Evolutionary conservation across 495 filamentous ascomycete species (phyloP), one percentile per base, ranked within the genome.

Genomic region (Penicillium daleae): DNA sequence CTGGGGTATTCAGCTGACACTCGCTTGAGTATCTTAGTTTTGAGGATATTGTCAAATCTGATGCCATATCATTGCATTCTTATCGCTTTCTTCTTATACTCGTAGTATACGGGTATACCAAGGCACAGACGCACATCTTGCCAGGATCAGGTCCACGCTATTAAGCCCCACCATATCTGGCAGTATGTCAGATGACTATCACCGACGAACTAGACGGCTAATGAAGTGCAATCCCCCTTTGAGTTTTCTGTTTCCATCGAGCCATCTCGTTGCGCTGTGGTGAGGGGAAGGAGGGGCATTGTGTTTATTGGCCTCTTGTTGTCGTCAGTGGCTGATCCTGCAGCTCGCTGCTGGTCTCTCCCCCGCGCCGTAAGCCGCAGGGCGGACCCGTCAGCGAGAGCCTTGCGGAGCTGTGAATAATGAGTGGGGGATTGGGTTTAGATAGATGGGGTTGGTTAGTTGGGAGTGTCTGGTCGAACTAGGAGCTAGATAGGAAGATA

Each of bases 291-390:
- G 42, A 46, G 42, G 42, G 42, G 42, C 42, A 46, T 46, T 24
- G 42, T 46, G 42, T 24, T 21, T 22, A 46, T 24, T 46, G 42
- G n/a, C n/a, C 42, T 2, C 10, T 13, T 37, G 51, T 54, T 54
- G 51, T 35, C 51, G 51, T 54, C 51, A 54, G 51, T 54, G 51
- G 51, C 51, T 54, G 51, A 35, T 33, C 51, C 29, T 35, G 31
- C 51, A 54, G 51, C 29, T 33, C 13, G 15, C 19, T 44, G 44
- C 44, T 22, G n/a, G n/a, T n/a, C n/a, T 27, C 50, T 9, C 22
- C 29, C 49, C 49, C 26, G 49, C 49, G 26, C 29, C 29, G 49
- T 10, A 51, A 31, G n/a, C n/a, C n/a, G n/a, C n/a, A n/a, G 22
- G 12, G 24, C 26, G 29, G 24, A 15, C 49, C n/a, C n/a, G n/a